Conservation (phyloP, 169 alveolate species). For the Eimeria acervulina region DNA sequence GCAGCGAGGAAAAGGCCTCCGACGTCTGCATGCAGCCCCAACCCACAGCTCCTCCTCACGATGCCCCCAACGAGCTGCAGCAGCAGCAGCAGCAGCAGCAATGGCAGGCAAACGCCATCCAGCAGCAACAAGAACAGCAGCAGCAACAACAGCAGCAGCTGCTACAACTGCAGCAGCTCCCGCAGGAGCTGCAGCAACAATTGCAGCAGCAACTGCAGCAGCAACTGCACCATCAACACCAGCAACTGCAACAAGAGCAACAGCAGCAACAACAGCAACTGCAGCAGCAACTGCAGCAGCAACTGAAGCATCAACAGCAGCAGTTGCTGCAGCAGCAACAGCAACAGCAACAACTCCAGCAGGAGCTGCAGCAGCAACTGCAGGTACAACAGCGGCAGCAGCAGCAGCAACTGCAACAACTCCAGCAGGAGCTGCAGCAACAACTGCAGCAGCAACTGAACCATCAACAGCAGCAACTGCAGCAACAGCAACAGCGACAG, state of each 20-base stretch:
- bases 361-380: not conserved
- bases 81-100: not conserved
- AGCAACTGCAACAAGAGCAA: not conserved
- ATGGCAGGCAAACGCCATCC: too few species aligned
- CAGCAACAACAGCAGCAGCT: not conserved
- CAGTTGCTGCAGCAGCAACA: not conserved
- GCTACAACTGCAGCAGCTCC: not conserved
- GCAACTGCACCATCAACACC: not conserved
- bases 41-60: not conserved
- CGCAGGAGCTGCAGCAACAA: conserved; percentile 5
- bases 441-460: not conserved
- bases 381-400: not conserved
- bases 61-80: not conserved
- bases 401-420: not conserved
- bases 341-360: not conserved
- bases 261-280: not conserved
- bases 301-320: not conserved
- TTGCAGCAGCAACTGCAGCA: not conserved
- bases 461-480: not conserved
- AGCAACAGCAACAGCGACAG: not conserved
- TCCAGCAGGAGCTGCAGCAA: too few species aligned
- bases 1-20: not conserved
- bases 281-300: conserved; percentile 37
- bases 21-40: not conserved
- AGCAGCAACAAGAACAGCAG: not conserved